Base-by-base conservation (phyloP, 2,329 filamentous ascomycete genomes). In the Colletotrichum falcatum region DNA sequence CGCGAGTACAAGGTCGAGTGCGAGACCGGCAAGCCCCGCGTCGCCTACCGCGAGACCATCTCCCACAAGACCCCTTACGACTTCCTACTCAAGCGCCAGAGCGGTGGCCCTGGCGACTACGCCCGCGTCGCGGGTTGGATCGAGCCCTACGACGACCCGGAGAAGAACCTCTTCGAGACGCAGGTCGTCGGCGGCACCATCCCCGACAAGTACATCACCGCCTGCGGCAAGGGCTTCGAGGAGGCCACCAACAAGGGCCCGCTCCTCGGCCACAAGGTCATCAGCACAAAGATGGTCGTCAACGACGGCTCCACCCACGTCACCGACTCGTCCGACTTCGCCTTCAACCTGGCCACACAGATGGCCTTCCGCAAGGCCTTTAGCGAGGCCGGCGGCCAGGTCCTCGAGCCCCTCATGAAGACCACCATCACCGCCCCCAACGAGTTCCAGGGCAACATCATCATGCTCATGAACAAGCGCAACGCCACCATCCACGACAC, bases 331-430 rank as follows among this genome's bases (percentile, higher is more conserved):
- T 97, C 93, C 37, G 96, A 99, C 88, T 93, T 95, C 86, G 91
- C 96, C 16, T 99, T 99, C 89, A 97, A 92, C 82, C 92, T 91
- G 75, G 95, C 96, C 16, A 97, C 96, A 2, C 94, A 97, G 81
- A 93, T 97, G 85, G 96, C 96, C 33, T 99, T 99, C 91, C 91
- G 93, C 76, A 97, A 98, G 84, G 92, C 94, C 23, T 98, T 99
- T 84, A 86, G 88, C 71, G 90, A 93, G 16, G 94, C 92, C 42
- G 89, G 90, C 62, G 95, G 95, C 3, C 89, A 94, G 76, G 91
- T 99, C 12, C 89, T 99, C 44, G 96, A 99, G 83, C 96, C 96
- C 6, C 84, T 99, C 65, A 99, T 99, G 96, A 98, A 98, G 88
- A 98, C 94, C 0, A 95, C 94, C 72, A 94, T 99, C 77, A 97